phyloP scores from a whole-genome alignment of 768 basidiomycete genomes.

The Amanita rimosa region DNA sequence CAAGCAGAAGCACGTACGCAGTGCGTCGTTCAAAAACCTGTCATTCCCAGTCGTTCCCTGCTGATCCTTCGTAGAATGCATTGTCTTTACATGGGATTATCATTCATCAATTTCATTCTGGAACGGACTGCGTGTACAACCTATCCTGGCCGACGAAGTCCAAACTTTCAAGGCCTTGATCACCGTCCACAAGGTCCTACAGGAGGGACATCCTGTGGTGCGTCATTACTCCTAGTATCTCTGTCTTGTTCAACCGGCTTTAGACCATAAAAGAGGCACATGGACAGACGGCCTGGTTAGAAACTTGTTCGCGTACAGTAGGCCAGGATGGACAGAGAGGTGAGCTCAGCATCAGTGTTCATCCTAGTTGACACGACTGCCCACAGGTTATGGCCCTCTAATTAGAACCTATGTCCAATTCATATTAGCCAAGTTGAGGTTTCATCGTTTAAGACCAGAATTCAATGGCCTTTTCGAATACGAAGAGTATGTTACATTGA shows the following conservation, averaged over 20 bases:
- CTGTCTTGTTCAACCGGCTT: conserved; percentile 6
- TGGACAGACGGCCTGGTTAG: conserved; percentile 94
- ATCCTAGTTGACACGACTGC: conserved; percentile 1
- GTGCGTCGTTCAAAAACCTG: conserved; percentile 48
- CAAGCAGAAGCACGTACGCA: conserved; percentile 98
- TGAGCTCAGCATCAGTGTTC: conserved; percentile 16
- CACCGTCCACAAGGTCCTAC: conserved; percentile 93
- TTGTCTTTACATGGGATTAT: conserved; percentile 99
- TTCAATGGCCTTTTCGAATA: conserved; percentile 99
- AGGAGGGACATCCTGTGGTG: conserved; percentile 95
- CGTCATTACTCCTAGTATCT: conserved; percentile 9
- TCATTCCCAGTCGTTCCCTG: conserved; percentile 5
- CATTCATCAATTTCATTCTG: conserved; percentile 97
- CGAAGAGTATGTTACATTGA: conserved; percentile 94
- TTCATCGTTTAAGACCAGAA: conserved; percentile 91
- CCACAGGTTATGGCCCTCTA: conserved; percentile 77
- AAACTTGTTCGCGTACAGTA: conserved; percentile 90
- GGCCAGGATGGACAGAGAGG: conserved; percentile 70
- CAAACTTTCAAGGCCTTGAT: conserved; percentile 99
- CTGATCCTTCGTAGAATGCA: conserved; percentile 58
- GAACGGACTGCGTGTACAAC: conserved; percentile 94
- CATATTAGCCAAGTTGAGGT: conserved; percentile 88
- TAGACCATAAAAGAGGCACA: conserved; percentile 97
- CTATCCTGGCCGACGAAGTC: conserved; percentile 93
- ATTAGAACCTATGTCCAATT: conserved; percentile 96